A percentile compares a stretch with the other conserved stretches of the same genome.
Conservation (phyloP, 192 early-diverging fungal genomes). For the Borealophlyctis nickersoniae region DNA sequence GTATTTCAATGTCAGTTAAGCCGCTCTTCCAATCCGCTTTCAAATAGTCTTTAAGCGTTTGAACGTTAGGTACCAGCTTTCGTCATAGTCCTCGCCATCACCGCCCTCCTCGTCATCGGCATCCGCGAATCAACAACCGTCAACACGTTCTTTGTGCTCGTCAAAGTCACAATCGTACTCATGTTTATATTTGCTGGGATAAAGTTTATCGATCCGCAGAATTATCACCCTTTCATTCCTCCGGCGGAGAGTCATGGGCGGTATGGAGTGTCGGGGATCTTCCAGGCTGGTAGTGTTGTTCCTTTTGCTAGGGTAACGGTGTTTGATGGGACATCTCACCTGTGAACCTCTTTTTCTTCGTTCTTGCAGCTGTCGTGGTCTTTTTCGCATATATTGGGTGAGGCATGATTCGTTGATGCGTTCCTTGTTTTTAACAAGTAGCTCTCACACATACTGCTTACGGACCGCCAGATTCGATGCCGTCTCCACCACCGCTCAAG, state of each 20-base stretch:
- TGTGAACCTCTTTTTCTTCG: background rate
- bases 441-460: too few relatives aligned
- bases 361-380: conserved; percentile 57
- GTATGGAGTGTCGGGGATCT: conserved; percentile 69
- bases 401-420: too few relatives aligned
- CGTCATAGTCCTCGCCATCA: conserved; percentile 61
- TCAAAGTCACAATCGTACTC: conserved; percentile 71
- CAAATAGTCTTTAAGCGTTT: too few relatives aligned
- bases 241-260: conserved; percentile 44
- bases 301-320: conserved; percentile 39
- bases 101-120: conserved; percentile 65
- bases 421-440: too few relatives aligned
- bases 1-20: too few relatives aligned
- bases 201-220: conserved; percentile 63
- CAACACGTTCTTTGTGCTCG: conserved; percentile 65
- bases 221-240: conserved; percentile 80
- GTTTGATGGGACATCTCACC: conserved; percentile 40
- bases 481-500: conserved; percentile 81
- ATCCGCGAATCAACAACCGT: conserved; percentile 70
- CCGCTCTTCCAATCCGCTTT: too few relatives aligned
- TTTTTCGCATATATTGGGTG: conserved; percentile 44
- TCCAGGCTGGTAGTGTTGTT: conserved; percentile 44
- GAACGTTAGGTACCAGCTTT: conserved; percentile 68
- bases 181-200: conserved; percentile 78
- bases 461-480: conserved; percentile 92